phyloP scores from a whole-genome alignment of 257 asterid genomes.

The Pogostemon cablin region DNA sequence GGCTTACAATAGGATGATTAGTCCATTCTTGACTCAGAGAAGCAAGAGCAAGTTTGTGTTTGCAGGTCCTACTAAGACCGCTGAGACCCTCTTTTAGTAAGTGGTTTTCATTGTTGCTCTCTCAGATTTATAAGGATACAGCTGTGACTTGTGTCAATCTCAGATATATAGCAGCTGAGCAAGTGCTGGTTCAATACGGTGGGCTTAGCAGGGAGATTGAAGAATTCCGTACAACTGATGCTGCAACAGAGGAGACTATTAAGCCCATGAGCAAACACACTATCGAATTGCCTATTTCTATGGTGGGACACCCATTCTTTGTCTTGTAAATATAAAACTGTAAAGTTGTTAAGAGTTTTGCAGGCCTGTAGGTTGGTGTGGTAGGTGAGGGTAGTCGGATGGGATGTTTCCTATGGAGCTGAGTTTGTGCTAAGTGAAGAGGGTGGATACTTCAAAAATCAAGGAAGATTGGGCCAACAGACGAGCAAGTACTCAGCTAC shows the following conservation, averaged over 20 bases:
- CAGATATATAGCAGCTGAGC: conserved; percentile 73
- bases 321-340: background rate
- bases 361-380: conserved; percentile 60
- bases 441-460: conserved; percentile 62
- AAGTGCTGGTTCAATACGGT: conserved; percentile 68
- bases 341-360: background rate
- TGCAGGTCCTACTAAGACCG: conserved; percentile 69
- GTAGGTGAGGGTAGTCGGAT: conserved; percentile 67
- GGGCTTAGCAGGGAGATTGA: conserved; percentile 66
- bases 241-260: conserved; percentile 54
- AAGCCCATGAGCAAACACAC: conserved; percentile 65
- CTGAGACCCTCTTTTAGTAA: conserved; percentile 75
- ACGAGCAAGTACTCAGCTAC: conserved; percentile 54
- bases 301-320: conserved; percentile 38
- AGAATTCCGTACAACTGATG: conserved; percentile 50
- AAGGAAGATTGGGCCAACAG: conserved; percentile 57
- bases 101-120: conserved; percentile 22
- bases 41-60: conserved; percentile 89
- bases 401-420: conserved; percentile 68
- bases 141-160: background rate
- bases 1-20: conserved; percentile 76
- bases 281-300: conserved; percentile 57
- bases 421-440: conserved; percentile 66
- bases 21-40: conserved; percentile 75
- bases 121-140: background rate